Percentiles rank a stretch among this genome's conserved stretches.
Conservation (phyloP, 345 rosid species). For the Syzygium jambos region DNA sequence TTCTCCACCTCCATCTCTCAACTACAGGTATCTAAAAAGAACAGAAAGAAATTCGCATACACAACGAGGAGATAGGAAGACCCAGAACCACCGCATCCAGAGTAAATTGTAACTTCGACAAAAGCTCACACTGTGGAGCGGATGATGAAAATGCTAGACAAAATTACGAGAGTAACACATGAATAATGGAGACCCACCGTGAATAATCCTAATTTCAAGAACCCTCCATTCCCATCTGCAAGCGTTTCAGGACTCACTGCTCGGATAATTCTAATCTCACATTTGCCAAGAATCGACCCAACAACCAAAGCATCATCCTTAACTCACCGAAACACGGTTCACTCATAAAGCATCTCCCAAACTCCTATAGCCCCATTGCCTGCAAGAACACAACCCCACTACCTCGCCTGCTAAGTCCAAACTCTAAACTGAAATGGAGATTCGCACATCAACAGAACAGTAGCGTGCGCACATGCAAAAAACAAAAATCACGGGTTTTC, state of each 20-base stretch:
- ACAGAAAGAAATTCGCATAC: neutral
- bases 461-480: neutral
- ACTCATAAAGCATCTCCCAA: neutral
- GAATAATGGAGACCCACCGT: too few relatives aligned
- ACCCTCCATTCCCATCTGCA: too few relatives aligned
- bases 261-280: too few relatives aligned
- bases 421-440: neutral
- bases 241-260: too few relatives aligned
- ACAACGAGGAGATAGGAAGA: neutral
- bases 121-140: too few relatives aligned
- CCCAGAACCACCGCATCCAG: neutral
- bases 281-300: neutral
- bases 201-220: too few relatives aligned
- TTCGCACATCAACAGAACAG: neutral
- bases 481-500: neutral
- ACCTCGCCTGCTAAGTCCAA: neutral
- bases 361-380: neutral
- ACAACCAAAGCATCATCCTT: neutral
- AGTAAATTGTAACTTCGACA: neutral
- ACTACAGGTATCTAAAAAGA: conserved; percentile 12
- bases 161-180: neutral
- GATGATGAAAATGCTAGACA: neutral
- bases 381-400: neutral
- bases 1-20: conserved; percentile 59
- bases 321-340: neutral